Base-by-base conservation (phyloP, 176 grass and related monocot genomes). In the Eremochloa ophiuroides region DNA sequence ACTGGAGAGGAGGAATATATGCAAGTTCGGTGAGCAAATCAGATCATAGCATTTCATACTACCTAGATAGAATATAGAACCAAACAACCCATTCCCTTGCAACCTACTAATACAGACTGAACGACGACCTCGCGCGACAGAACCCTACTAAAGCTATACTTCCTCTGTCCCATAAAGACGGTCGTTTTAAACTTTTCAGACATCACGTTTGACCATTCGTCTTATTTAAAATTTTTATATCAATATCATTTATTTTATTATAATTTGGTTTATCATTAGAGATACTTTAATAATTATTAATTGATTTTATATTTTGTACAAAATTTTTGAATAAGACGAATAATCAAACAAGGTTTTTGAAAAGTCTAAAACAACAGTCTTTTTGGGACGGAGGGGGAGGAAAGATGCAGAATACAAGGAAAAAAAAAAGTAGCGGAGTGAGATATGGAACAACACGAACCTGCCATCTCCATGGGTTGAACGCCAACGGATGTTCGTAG, bases 401-500 rank as follows among this genome's bases (percentile, higher is more conserved):
- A 79, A 75, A 28, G 41, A 62, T 82, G 17, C 68, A 67, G 29
- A 48, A 2, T 41, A 47, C 55, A n/a, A n/a, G n/a, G n/a, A n/a
- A n/a, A 27, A 10, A 55, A 37, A 55, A 53, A 1, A 25, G 23
- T n/a, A 14, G 26, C 17, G 82, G 73, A 25, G 20, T 41, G 30
- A 64, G 79, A 73, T 65, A 34, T 65, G 8, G 38, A 29, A 78
- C 23, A 75, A 16, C 42, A 86, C 88, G 6, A 87, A 97, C 94
- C 94, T 93, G 87, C 91, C 91, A 97, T 64, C 94, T 89, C 86
- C 84, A 88, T 53, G 94, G 91, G 74, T 97, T 93, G 56, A 97
- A 97, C 35, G 84, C 69, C 39, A 97, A 42, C 2, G 94, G 94
- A 67, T 97, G 91, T 71, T 91, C 82, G 40, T 97, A 97, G 73